These are phyloP conservation scores for Pleurotus citrinopileatus DNA, from an alignment of 768 basidiomycete species.

Conservation along the genomic window DNA sequence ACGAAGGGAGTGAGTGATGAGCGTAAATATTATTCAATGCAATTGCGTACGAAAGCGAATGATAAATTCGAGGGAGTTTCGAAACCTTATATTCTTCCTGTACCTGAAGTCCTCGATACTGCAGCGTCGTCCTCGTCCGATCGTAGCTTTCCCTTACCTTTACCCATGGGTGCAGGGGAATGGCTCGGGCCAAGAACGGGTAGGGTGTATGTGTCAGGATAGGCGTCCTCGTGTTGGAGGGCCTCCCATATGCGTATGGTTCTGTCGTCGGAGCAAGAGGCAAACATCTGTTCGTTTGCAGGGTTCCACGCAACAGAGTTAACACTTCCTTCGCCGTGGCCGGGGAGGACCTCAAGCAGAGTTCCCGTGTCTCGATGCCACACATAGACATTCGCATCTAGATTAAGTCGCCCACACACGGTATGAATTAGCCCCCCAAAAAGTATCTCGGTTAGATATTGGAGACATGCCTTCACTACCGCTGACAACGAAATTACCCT, in stretches of 20 bases:
- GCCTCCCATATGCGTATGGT: slow-evolving; percentile 92
- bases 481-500: slow-evolving; percentile 86
- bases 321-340: slow-evolving; percentile 87
- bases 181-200: slow-evolving; percentile 12
- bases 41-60: slow-evolving; percentile 1
- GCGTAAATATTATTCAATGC: slow-evolving; percentile 8
- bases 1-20: slow-evolving; percentile 10
- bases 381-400: slow-evolving; percentile 92
- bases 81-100: slow-evolving; percentile 9
- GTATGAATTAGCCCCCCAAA: not conserved
- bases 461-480: slow-evolving; percentile 85
- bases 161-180: slow-evolving; percentile 39
- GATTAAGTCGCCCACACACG: not conserved
- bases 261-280: slow-evolving; percentile 91
- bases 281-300: slow-evolving; percentile 85
- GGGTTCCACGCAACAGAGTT: slow-evolving; percentile 98
- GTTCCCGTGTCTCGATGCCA: slow-evolving; percentile 89
- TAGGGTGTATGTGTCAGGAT: slow-evolving; percentile 12
- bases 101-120: slow-evolving; percentile 12
- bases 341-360: slow-evolving; percentile 83
- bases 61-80: not conserved
- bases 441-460: slow-evolving; percentile 9
- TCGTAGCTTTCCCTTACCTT: slow-evolving; percentile 63
- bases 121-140: slow-evolving; percentile 35
- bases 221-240: slow-evolving; percentile 18